Percentiles rank a stretch among this genome's conserved stretches.
These are phyloP conservation scores for Boletus eberwhitei DNA, from an alignment of 768 basidiomycete genomes.

Conservation along the genomic window DNA sequence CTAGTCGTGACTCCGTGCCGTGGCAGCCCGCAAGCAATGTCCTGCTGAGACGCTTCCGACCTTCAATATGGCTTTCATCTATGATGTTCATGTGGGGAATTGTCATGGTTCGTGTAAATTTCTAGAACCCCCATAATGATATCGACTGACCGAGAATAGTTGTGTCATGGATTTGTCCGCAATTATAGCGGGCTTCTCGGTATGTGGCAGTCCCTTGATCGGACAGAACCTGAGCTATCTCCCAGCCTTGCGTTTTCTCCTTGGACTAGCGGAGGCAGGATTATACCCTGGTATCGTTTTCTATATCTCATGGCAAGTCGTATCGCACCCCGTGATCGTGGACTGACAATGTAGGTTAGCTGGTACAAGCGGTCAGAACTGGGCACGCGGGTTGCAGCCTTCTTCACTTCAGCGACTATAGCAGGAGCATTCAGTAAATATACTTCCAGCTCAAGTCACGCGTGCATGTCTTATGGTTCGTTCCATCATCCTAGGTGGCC, in stretches of 20 bases:
- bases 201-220: constrained; percentile 27
- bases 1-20: neutral
- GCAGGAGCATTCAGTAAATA: constrained; percentile 69
- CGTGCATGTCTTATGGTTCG: neutral
- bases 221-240: neutral
- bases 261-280: constrained; percentile 54
- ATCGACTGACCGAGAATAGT: constrained; percentile 34
- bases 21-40: constrained; percentile 65
- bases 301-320: constrained; percentile 53
- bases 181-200: constrained; percentile 63
- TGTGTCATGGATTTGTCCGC: constrained; percentile 58
- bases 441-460: neutral
- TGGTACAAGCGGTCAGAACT: constrained; percentile 83
- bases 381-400: constrained; percentile 66
- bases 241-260: constrained; percentile 55
- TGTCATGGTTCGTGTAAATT: constrained; percentile 34
- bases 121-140: neutral
- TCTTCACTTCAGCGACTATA: constrained; percentile 78
- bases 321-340: neutral
- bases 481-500: constrained; percentile 43
- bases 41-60: constrained; percentile 53
- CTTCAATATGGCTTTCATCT: constrained; percentile 60
- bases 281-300: constrained; percentile 55
- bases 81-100: constrained; percentile 42
- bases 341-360: constrained; percentile 30